These are phyloP conservation scores for Coccinonectria pachysandricola DNA, from an alignment of 2,329 filamentous ascomycete species.

Conservation along the genomic window DNA sequence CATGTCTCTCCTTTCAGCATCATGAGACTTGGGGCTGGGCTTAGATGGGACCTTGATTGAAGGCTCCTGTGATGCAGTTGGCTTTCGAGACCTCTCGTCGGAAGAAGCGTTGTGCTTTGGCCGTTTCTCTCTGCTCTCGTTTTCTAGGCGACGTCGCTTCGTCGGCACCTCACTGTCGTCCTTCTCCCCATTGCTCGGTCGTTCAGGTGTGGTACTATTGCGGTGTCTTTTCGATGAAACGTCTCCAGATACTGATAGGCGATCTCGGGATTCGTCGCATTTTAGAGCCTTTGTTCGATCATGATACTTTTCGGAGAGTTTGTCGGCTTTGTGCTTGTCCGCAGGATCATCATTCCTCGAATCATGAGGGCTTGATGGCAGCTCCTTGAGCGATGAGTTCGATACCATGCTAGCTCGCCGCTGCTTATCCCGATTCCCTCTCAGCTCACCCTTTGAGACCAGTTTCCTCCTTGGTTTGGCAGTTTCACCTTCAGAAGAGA, in stretches of 20 bases:
- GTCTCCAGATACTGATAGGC: conserved; percentile 39
- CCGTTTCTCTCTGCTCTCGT: conserved; percentile 40
- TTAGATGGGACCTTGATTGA: conserved; percentile 25
- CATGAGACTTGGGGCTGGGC: conserved; percentile 27
- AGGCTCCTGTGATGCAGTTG: conserved; percentile 30
- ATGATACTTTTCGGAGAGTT: conserved; percentile 43
- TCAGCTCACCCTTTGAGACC: conserved; percentile 51
- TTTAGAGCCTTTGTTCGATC: conserved; percentile 52
- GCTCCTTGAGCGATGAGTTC: conserved; percentile 42
- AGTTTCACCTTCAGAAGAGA: conserved; percentile 47
- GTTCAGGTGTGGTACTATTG: conserved; percentile 48
- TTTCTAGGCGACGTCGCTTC: conserved; percentile 49
- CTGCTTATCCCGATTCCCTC: conserved; percentile 48
- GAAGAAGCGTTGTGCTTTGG: conserved; percentile 32
- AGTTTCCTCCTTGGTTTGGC: conserved; percentile 52
- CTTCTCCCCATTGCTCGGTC: conserved; percentile 40
- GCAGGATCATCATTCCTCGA: conserved; percentile 35
- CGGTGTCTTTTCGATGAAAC: conserved; percentile 47
- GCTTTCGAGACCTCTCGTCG: conserved; percentile 36
- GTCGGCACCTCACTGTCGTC: conserved; percentile 39
- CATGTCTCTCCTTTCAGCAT: conserved; percentile 29
- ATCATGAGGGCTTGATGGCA: conserved; percentile 41
- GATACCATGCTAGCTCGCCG: conserved; percentile 49
- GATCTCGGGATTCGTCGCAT: conserved; percentile 50
- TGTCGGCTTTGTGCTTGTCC: conserved; percentile 33